Base-by-base conservation (phyloP, 2,329 filamentous ascomycete genomes). In the Penicillium verrucosum region DNA sequence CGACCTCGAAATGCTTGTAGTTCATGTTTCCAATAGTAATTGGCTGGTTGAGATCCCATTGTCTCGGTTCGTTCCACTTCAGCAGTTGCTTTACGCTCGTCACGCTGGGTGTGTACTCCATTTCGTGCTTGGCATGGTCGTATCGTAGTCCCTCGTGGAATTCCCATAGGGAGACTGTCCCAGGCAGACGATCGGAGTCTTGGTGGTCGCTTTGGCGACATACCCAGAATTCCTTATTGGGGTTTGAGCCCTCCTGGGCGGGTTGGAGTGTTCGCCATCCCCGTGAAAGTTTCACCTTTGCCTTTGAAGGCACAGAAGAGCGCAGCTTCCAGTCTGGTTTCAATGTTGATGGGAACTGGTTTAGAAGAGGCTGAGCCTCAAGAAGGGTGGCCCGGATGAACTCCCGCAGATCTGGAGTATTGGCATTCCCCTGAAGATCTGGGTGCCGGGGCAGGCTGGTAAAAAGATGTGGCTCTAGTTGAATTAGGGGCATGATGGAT, bases 71-170 rank as follows among this genome's bases (percentile, higher is more conserved):
- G 3, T 60, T 53, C 72, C 72, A 75, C 21, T 69, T 57, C 44
- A 73, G 29, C 30, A 75, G 44, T 29, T 56, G 55, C 49, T 72
- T 67, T 11, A 73, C 65, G 4, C 61, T 48, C 2, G 62, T 66
- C 9, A 75, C 68, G 43, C 66, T 75, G 6, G 73, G 73, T 30
- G 74, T 77, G 61, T 77, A 78, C 32, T 70, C 70, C 68, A 69
- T 68, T 58, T 77, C 76, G 61, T 77, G 69, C 55, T 70, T 65
- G 7, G 73, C 72, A 62, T 77, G 76, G 18, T 75, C 60, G 10
- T 71, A 65, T 30, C 71, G 68, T 42, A 78, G 53, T 0, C 74
- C 72, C 14, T 59, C 60, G 52, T 71, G 64, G 46, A 77, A 77
- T 57, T 78, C 75, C 2, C 62, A 51, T 65, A 70, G 77, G 6